Evolutionary conservation across 176 grass and related monocot species (phyloP).

Genomic region (Stipa capillata): DNA sequence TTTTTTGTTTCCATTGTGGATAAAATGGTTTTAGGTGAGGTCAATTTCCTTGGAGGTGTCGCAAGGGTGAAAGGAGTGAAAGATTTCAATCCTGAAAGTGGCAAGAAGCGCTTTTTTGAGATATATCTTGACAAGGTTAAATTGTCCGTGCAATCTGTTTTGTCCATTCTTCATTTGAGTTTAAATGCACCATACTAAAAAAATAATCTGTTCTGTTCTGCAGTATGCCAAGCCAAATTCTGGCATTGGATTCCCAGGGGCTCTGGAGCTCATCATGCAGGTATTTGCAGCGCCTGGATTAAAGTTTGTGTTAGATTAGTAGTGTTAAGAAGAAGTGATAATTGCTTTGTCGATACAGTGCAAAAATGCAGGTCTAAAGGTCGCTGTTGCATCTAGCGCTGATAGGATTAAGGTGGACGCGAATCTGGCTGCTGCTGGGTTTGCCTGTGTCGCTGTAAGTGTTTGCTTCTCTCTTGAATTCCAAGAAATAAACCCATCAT

Average conservation of each 20-base stretch:
- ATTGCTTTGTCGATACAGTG: slow-evolving; percentile 44
- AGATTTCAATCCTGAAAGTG: slow-evolving; percentile 60
- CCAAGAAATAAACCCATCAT: too few relatives aligned
- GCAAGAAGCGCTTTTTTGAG: slow-evolving; percentile 80
- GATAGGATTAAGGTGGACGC: slow-evolving; percentile 94
- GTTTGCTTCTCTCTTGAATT: slow-evolving; percentile 23
- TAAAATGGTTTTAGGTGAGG: slow-evolving; percentile 58
- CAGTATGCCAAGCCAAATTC: slow-evolving; percentile 92
- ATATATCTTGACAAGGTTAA: slow-evolving; percentile 89
- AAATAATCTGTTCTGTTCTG: slow-evolving; percentile 24
- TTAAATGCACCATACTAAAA: slow-evolving; percentile 4
- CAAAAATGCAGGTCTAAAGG: slow-evolving; percentile 80
- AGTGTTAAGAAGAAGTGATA: not conserved
- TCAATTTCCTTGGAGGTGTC: slow-evolving; percentile 95
- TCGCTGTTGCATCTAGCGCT: slow-evolving; percentile 94
- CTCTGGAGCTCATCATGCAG: slow-evolving; percentile 83
- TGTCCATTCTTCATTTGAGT: slow-evolving; percentile 1
- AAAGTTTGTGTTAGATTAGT: not conserved
- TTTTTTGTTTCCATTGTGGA: slow-evolving; percentile 10
- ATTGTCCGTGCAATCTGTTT: not conserved
- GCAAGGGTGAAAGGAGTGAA: slow-evolving; percentile 78
- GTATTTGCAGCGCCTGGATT: slow-evolving; percentile 29
- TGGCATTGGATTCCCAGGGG: slow-evolving; percentile 89
- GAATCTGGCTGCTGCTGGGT: slow-evolving; percentile 84
- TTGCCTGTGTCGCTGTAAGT: slow-evolving; percentile 68